A percentile compares a stretch with the other conserved stretches of the same genome.
Evolutionary conservation across 108 stramenopile genomes (phyloP).

Genomic region (Ochromonas danica): DNA sequence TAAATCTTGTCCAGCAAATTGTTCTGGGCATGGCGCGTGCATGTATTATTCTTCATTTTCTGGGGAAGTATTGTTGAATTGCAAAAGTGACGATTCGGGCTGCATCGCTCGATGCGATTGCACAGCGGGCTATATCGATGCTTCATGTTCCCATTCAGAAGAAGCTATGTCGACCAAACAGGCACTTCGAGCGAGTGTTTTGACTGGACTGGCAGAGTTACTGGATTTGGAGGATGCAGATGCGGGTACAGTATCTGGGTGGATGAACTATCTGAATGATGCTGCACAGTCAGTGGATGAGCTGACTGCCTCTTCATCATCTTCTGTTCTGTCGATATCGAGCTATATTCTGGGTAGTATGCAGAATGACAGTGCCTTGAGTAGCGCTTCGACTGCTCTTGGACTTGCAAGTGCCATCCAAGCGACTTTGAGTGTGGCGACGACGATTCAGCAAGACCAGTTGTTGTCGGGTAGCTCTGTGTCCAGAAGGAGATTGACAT

Average conservation of each 20-base stretch:
- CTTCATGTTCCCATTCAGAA: not conserved
- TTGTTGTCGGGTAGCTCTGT: too few species aligned
- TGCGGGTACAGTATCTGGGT: not conserved
- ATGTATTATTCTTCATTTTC: not conserved
- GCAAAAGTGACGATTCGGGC: not conserved
- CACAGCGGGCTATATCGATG: not conserved
- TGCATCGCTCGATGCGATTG: constrained; percentile 23
- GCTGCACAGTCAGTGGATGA: not conserved
- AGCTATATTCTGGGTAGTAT: not conserved
- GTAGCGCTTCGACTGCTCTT: not conserved
- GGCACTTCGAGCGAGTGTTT: not conserved
- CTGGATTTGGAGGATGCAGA: not conserved
- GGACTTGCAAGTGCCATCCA: not conserved
- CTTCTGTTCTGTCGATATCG: not conserved
- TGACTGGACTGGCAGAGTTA: not conserved
- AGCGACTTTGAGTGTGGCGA: not conserved
- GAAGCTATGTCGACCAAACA: not conserved
- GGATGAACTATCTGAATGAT: not conserved
- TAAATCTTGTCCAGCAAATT: constrained; percentile 5
- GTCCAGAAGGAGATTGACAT: too few species aligned
- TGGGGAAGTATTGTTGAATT: not conserved
- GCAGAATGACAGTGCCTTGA: not conserved
- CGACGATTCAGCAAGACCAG: not conserved
- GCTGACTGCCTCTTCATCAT: not conserved
- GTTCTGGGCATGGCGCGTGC: constrained; percentile 23